phyloP scores from a whole-genome alignment of 2,329 filamentous ascomycete species.

The Cladobotryum mycophilum region DNA sequence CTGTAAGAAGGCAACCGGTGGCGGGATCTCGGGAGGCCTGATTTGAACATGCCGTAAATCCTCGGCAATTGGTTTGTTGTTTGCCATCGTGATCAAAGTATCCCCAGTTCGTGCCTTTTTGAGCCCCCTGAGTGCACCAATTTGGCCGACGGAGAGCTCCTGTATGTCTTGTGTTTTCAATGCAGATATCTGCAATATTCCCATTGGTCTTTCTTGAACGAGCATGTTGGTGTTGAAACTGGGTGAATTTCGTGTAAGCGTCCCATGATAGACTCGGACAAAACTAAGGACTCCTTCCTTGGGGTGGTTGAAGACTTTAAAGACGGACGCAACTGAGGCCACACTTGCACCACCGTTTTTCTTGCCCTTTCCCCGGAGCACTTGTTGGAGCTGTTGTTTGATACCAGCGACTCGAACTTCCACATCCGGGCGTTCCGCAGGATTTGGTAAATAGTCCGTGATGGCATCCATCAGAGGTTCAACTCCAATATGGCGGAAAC shows the following conservation, averaged over 20 bases:
- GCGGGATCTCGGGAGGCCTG: conserved; percentile 80
- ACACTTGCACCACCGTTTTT: conserved; percentile 28
- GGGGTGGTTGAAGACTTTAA: conserved; percentile 90
- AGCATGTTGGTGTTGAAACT: conserved; percentile 85
- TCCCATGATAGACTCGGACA: conserved; percentile 84
- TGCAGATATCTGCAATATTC: conserved; percentile 83
- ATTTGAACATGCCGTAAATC: conserved; percentile 72
- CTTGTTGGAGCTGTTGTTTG: conserved; percentile 26
- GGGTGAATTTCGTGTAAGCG: conserved; percentile 63
- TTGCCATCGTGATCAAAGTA: conserved; percentile 71
- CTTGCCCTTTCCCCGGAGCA: conserved; percentile 35
- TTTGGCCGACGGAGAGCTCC: conserved; percentile 77
- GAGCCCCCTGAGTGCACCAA: conserved; percentile 85
- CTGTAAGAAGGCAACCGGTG: conserved; percentile 93
- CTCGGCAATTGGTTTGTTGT: conserved; percentile 55
- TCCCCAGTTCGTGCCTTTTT: conserved; percentile 92
- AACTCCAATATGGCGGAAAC: conserved; percentile 89
- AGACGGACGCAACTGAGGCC: conserved; percentile 60
- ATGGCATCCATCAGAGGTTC: conserved; percentile 87
- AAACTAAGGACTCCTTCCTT: conserved; percentile 85
- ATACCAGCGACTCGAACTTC: conserved; percentile 66
- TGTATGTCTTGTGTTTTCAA: conserved; percentile 79
- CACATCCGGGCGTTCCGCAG: conserved; percentile 70
- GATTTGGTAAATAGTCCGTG: conserved; percentile 79
- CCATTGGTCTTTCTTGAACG: conserved; percentile 70